Evolutionary conservation across 495 filamentous ascomycete species (phyloP).

Genomic region (Penicillium pancosmium): DNA sequence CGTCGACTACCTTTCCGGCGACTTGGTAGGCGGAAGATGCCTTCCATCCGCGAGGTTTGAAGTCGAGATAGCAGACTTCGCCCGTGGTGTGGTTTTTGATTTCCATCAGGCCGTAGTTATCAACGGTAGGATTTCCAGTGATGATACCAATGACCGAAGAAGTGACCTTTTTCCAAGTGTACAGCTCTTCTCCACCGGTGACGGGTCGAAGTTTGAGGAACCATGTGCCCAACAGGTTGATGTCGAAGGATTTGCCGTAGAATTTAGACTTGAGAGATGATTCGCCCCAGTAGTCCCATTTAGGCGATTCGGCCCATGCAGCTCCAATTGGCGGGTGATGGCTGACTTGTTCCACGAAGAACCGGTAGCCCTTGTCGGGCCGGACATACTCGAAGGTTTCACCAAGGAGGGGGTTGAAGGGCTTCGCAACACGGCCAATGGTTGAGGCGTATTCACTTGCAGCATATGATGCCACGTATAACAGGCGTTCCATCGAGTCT

Average conservation of each 20-base stretch:
- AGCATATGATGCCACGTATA: conserved; percentile 96
- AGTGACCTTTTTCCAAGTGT: conserved; percentile 99
- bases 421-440: conserved; percentile 94
- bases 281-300: conserved; percentile 98
- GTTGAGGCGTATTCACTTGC: conserved; percentile 96
- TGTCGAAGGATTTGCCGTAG: conserved; percentile 95
- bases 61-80: conserved; percentile 86
- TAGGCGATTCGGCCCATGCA: conserved; percentile 87
- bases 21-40: conserved; percentile 87
- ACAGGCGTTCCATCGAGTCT: conserved; percentile 87
- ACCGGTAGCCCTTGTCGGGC: conserved; percentile 95
- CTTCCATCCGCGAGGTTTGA: conserved; percentile 96
- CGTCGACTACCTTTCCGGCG: conserved; percentile 77
- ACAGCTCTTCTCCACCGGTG: conserved; percentile 82
- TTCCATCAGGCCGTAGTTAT: conserved; percentile 97
- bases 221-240: conserved; percentile 96
- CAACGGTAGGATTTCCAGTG: conserved; percentile 93
- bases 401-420: conserved; percentile 94
- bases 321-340: conserved; percentile 96
- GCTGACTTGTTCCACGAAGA: conserved; percentile 98
- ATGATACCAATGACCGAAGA: conserved; percentile 98
- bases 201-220: conserved; percentile 85
- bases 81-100: conserved; percentile 96
- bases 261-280: conserved; percentile 97
- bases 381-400: conserved; percentile 97